Evolutionary conservation across 352 stramenopile genomes (phyloP).

Genomic region (Globisporangium emineosum): DNA sequence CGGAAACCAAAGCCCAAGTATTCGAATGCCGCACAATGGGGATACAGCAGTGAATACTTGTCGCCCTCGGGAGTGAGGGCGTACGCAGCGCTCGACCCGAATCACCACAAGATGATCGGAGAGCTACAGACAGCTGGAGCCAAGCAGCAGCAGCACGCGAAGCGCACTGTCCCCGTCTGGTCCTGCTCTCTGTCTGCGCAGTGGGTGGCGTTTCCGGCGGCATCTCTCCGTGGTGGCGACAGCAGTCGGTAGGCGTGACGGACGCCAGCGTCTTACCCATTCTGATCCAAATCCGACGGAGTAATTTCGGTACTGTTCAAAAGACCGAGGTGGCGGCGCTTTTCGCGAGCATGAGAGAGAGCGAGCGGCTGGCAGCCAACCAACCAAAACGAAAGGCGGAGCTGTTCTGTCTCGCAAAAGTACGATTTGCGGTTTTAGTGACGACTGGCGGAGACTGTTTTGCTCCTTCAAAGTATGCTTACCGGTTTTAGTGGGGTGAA

Average conservation of each 20-base stretch:
- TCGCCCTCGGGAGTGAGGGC: constrained; percentile 24
- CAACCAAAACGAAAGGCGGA: constrained; percentile 21
- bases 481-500: not conserved
- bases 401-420: constrained; percentile 7
- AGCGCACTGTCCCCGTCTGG: not conserved
- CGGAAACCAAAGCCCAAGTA: constrained; percentile 33
- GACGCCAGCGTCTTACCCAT: constrained; percentile 73
- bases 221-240: constrained; percentile 42
- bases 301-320: constrained; percentile 72
- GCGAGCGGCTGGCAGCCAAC: constrained; percentile 38
- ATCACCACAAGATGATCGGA: not conserved
- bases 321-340: not conserved
- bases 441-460: not conserved
- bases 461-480: constrained; percentile 11
- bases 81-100: constrained; percentile 23
- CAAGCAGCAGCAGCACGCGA: constrained; percentile 1
- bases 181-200: constrained; percentile 3
- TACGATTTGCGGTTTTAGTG: constrained; percentile 5
- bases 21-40: constrained; percentile 88
- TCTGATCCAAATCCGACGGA: constrained; percentile 66
- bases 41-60: constrained; percentile 87
- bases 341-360: not conserved
- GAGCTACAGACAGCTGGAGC: not conserved
- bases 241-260: constrained; percentile 22
- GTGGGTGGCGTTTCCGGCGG: constrained; percentile 11